Evolutionary conservation across 1,284 basidiomycete genomes (phyloP), one percentile per base, ranked within the genome.

Genomic region (Farysia itapuensis): DNA sequence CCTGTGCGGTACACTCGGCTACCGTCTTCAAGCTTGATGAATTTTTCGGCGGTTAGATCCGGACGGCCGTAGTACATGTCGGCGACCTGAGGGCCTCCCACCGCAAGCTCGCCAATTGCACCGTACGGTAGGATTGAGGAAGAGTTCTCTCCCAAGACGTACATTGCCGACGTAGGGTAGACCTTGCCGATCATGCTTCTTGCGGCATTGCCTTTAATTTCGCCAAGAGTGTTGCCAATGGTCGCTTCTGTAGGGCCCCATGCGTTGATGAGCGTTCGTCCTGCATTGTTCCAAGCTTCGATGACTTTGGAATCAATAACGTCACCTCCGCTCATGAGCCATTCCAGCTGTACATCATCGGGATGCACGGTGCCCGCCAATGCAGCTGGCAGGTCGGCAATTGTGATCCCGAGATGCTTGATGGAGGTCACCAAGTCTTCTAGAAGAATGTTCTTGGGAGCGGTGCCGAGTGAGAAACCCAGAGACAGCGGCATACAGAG

Each of bases 311-410:
- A 58, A 42, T 72, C 68, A 24, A 76, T 72, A 32, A 67, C 57
- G 38, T 76, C 74, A 30, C 74, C 74, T 13, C 73, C 74, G 38
- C 70, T 75, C 71, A 75, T 72, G 21, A 76, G 63, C 72, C 74
- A 75, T 25, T 72, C 67, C 25, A 74, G 57, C 26, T 64, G 46
- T 7, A 73, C 50, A 28, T 64, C 52, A 2, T 51, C 50, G 7
- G 68, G 70, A 25, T 63, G 66, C n/a, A 75, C 49, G 3, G 68
- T 53, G 12, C 61, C 52, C 7, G 70, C 73, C 23, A 76, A 61
- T 4, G 68, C 70, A 23, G 74, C 70, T 1, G 74, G 73, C 15
- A 75, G 44, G 30, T 72, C 70, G 12, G 72, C 72, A 34, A 74
- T 64, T 2, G 71, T 74, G 37, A 75, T 64, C 12, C 63, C 53